Base-by-base conservation (phyloP, 345 rosid genomes). In the Barbarea vulgaris region DNA sequence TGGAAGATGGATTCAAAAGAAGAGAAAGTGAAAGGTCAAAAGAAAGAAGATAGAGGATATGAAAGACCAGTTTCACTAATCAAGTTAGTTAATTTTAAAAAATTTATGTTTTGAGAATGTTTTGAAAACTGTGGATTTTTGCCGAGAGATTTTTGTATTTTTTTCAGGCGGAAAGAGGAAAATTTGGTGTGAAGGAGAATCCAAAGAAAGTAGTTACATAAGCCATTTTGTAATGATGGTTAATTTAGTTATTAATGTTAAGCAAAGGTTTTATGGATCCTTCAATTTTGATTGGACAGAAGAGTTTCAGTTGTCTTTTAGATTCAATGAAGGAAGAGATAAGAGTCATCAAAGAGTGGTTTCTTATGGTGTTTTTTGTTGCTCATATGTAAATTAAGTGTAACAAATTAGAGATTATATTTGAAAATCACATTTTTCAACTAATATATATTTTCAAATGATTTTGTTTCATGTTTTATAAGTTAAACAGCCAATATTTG, bases 1-100 rank as follows among this genome's bases (percentile, higher is more conserved):
- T 94, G 98, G 98, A 87, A 88, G 81, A 93, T 89, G 63, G 92
- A 84, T 54, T 69, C 93, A 17, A 87, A 89, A 79, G 87, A 73
- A 61, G 76, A 78, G 79, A 85, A 82, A 60, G 48, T 57, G 50
- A 87, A 72, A 64, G 70, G 84, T 47, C 77, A 79, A 54, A 67
- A 73, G 58, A 80, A 86, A 39, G 79, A 85, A 76, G 78, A 80
- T 69, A 83, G 70, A 69, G 86, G 84, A 63, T 79, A 83, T 52
- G 78, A 88, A 67, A 84, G 97, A 80, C 97, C 96, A 42, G 64
- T 24, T 52, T 84, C 96, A 21, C 73, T 89, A 4, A 80, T 86
- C 82, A 86, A 69, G 70, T 68, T 73, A 53, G 36, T 18, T 46
- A 48, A n/a, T n/a, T n/a, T n/a, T n/a, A n/a, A n/a, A n/a, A n/a